These are phyloP conservation scores for Dispira parvispora DNA, from an alignment of 192 early-diverging fungal species.

Conservation along the genomic window DNA sequence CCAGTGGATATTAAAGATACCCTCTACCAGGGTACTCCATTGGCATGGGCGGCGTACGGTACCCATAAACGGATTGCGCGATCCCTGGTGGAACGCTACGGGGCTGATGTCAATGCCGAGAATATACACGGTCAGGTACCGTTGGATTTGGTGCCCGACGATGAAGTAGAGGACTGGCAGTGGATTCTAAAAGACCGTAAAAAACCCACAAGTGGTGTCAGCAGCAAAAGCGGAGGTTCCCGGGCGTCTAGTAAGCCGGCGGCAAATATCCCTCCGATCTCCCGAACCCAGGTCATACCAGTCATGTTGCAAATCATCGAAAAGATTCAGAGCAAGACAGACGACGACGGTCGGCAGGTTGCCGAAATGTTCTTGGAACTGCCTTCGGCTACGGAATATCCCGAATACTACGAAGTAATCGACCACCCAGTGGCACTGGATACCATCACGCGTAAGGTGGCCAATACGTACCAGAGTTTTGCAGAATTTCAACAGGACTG, in stretches of 20 bases:
- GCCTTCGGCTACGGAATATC: constrained; percentile 52
- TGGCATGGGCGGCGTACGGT: constrained; percentile 83
- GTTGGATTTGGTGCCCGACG: constrained; percentile 59
- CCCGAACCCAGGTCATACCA: neutral
- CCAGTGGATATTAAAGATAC: constrained; percentile 70
- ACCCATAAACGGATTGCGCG: constrained; percentile 49
- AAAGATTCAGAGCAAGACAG: constrained; percentile 11
- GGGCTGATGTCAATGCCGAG: constrained; percentile 52
- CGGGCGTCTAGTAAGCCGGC: neutral
- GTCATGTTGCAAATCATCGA: constrained; percentile 5
- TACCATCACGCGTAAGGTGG: constrained; percentile 62
- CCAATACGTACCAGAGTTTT: constrained; percentile 45
- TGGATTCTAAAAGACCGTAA: constrained; percentile 23
- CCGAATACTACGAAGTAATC: constrained; percentile 85
- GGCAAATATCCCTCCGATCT: neutral
- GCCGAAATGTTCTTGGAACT: constrained; percentile 64
- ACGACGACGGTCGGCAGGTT: constrained; percentile 32
- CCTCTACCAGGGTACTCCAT: constrained; percentile 62
- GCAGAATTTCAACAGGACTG: constrained; percentile 64
- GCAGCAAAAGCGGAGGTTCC: neutral
- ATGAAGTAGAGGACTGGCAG: constrained; percentile 25
- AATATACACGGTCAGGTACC: constrained; percentile 68
- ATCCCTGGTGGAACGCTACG: constrained; percentile 55
- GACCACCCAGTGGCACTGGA: constrained; percentile 77
- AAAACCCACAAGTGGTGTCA: neutral